Evolutionary conservation across 106 monocot genomes (phyloP).

Genomic region (Chionographis japonica): DNA sequence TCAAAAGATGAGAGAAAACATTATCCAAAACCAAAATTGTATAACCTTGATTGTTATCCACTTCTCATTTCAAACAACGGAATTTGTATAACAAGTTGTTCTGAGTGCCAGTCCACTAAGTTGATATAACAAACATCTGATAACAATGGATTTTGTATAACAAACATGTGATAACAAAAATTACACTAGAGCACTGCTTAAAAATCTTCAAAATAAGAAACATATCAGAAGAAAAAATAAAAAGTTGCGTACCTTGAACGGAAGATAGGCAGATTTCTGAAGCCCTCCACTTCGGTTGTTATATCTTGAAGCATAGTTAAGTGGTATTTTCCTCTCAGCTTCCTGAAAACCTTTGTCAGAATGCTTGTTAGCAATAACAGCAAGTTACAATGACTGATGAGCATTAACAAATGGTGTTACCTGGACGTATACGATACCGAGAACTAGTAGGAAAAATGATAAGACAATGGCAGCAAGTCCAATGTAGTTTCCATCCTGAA

Average conservation of each 20-base stretch:
- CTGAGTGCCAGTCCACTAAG: no score
- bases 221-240: background rate
- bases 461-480: conserved; percentile 69
- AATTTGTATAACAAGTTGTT: no score
- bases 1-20: no score
- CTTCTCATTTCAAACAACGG: no score
- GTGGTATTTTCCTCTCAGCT: conserved; percentile 99
- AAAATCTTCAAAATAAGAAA: conserved; percentile 1
- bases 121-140: no score
- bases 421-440: conserved; percentile 99
- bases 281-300: conserved; percentile 76
- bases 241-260: conserved; percentile 73
- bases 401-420: conserved; percentile 30
- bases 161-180: no score
- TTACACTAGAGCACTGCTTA: no score
- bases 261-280: conserved; percentile 94
- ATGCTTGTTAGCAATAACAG: conserved; percentile 18
- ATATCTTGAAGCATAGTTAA: conserved; percentile 99
- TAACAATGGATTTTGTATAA: no score
- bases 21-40: no score
- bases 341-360: conserved; percentile 64
- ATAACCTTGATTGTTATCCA: no score
- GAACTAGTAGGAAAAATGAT: conserved; percentile 81
- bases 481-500: conserved; percentile 90
- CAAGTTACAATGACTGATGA: background rate